Evolutionary conservation across 192 early-diverging fungal genomes (phyloP).

Genomic region (Chytriomyces sp.): DNA sequence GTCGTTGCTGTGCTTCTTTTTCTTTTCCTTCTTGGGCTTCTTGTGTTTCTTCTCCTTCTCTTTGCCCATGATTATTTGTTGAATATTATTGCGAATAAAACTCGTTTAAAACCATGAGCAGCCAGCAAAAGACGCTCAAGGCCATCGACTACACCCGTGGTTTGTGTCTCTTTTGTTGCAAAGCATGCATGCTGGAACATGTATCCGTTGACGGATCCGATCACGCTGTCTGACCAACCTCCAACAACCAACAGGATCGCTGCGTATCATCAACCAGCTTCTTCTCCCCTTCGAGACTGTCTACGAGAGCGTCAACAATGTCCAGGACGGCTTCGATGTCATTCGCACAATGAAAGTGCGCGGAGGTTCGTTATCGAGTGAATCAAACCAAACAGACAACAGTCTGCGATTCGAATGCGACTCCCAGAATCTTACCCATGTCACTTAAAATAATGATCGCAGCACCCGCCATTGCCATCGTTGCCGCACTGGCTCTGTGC

Average conservation of each 20-base stretch:
- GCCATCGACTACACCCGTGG: constrained; percentile 1
- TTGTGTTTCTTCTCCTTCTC: constrained; percentile 38
- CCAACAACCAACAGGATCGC: constrained; percentile 39
- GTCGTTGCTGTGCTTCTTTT: constrained; percentile 17
- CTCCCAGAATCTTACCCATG: neutral
- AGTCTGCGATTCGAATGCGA: neutral
- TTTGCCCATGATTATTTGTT: neutral
- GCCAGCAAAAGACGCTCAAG: neutral
- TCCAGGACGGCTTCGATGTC: constrained; percentile 78
- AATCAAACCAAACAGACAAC: neutral
- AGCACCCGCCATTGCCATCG: constrained; percentile 97
- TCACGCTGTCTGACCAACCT: no score
- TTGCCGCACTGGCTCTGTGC: constrained; percentile 87
- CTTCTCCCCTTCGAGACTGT: constrained; percentile 83
- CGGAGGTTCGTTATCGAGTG: constrained; percentile 44
- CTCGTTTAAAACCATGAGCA: no score
- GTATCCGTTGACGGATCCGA: neutral
- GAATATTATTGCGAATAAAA: no score
- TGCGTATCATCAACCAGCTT: constrained; percentile 91
- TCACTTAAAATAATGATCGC: neutral
- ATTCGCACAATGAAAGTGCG: constrained; percentile 90
- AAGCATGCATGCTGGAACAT: neutral
- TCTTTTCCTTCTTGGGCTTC: constrained; percentile 44
- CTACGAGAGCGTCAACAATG: constrained; percentile 69
- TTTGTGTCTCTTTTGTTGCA: neutral